These are phyloP conservation scores for Cutaneotrichosporon sp. DNA, from an alignment of 1,284 basidiomycete genomes.

Conservation along the genomic window DNA sequence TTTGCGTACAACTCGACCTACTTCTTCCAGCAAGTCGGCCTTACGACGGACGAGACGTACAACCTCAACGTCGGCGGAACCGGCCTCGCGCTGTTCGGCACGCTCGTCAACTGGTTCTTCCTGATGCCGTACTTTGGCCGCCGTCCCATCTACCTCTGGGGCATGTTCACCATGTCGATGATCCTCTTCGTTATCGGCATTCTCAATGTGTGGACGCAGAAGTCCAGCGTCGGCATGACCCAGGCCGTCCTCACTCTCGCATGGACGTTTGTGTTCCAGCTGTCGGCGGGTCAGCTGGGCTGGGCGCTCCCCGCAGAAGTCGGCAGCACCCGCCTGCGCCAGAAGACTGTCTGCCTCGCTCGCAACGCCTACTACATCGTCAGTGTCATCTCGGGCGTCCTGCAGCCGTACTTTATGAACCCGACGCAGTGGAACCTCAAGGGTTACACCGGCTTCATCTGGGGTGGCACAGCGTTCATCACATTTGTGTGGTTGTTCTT, in stretches of 20 bases:
- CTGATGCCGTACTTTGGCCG: conserved; percentile 46
- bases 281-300: conserved; percentile 51
- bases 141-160: conserved; percentile 54
- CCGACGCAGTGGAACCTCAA: conserved; percentile 31
- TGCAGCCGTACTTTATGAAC: conserved; percentile 29
- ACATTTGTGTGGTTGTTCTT: conserved; percentile 34
- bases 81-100: conserved; percentile 50
- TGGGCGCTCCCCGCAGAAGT: conserved; percentile 52
- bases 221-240: conserved; percentile 9
- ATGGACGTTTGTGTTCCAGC: conserved; percentile 31
- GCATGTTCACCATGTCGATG: conserved; percentile 49
- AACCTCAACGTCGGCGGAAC: conserved; percentile 47
- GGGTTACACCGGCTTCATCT: conserved; percentile 37
- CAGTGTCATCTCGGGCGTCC: conserved; percentile 13
- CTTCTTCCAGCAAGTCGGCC: conserved; percentile 32
- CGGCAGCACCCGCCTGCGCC: conserved; percentile 52
- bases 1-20: conserved; percentile 28
- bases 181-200: conserved; percentile 54
- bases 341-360: conserved; percentile 56
- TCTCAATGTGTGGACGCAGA: conserved; percentile 18
- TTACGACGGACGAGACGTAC: conserved; percentile 17
- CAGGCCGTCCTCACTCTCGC: conserved; percentile 28
- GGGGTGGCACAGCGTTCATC: conserved; percentile 38
- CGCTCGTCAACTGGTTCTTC: conserved; percentile 49
- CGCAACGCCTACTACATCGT: conserved; percentile 54